Base-by-base conservation (phyloP, 352 stramenopile species). In the Peronospora destructor region DNA sequence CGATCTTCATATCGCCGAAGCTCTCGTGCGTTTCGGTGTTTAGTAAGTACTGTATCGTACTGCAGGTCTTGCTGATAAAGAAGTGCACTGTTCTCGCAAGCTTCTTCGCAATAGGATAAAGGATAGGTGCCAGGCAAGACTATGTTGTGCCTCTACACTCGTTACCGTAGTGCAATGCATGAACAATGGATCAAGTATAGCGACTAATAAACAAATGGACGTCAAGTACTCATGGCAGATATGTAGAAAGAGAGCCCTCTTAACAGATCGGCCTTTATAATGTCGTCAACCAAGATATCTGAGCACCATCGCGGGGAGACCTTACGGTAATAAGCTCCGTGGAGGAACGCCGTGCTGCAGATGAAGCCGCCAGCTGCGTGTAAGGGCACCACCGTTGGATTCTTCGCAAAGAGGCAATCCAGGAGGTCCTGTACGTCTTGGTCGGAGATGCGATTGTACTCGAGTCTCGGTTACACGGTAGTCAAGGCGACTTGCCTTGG, bases 351-450 rank as follows among this genome's bases (percentile, higher is more conserved):
- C 38, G 63, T 56, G 39, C 51, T 66, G 7, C 56, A 51, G 21
- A 70, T 70, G 33, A 66, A 66, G 39, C 52, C 52, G 44, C 48
- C 51, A 17, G 63, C 35, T 28, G 53, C 54, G n/a, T 40, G 58
- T 3, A 63, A 42, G 16, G n/a, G 43, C 8, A 49, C 56, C 23
- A 61, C 37, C 1, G 45, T 56, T 13, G 50, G 50, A n/a, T 62
- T 65, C 25, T 65, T 50, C 11, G 65, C 60, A 47, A 71, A 74
- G 10, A 74, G 37, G 37, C 65, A 71, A 39, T 74, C 65, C 6
- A 74, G 47, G 33, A 74, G 53, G 41, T 74, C 56, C 19, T 55
- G 53, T 44, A 74, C 61, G 44, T 74, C 61, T 51, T 71, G 53
- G 30, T 74, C 65, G 17, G 65, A 74, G 40, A 74, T 60, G 33